phyloP scores from a whole-genome alignment of 345 rosid species.

The Cardiospermum halicacabum region DNA sequence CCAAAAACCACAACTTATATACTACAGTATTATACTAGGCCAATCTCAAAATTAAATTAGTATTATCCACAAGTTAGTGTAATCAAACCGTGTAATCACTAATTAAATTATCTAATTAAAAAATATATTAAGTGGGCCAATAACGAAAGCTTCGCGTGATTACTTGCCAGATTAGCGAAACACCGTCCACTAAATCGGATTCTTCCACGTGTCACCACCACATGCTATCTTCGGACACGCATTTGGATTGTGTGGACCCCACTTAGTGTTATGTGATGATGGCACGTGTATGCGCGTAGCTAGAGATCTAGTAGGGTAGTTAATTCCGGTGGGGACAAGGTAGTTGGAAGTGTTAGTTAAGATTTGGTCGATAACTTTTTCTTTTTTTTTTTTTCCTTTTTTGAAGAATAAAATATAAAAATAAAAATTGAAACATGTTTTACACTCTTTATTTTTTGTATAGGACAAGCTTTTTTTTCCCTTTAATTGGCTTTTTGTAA shows the following conservation, averaged over 20 bases:
- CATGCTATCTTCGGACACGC: background rate
- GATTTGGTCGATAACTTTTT: background rate
- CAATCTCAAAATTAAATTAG: too few species aligned
- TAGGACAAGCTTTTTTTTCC: background rate
- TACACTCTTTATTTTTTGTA: too few species aligned
- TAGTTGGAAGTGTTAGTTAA: slow-evolving; percentile 12
- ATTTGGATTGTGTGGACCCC: slow-evolving; percentile 7
- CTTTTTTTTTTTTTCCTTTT: background rate
- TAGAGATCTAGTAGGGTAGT: background rate
- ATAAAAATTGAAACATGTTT: too few species aligned
- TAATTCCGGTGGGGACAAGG: background rate
- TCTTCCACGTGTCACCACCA: slow-evolving; percentile 10
- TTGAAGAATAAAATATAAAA: too few species aligned
- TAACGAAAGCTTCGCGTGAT: background rate
- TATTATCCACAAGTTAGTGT: too few species aligned
- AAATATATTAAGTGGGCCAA: background rate
- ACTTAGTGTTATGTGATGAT: background rate
- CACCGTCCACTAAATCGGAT: background rate
- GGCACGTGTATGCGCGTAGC: background rate
- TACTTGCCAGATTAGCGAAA: background rate
- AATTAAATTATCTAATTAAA: too few species aligned
- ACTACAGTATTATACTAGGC: too few species aligned
- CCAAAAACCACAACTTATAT: too few species aligned
- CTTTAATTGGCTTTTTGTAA: background rate
- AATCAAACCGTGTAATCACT: too few species aligned